A percentile compares a stretch with the other conserved stretches of the same genome.
phyloP scores from a whole-genome alignment of 345 rosid species.

The Eucalyptus viminalis region DNA sequence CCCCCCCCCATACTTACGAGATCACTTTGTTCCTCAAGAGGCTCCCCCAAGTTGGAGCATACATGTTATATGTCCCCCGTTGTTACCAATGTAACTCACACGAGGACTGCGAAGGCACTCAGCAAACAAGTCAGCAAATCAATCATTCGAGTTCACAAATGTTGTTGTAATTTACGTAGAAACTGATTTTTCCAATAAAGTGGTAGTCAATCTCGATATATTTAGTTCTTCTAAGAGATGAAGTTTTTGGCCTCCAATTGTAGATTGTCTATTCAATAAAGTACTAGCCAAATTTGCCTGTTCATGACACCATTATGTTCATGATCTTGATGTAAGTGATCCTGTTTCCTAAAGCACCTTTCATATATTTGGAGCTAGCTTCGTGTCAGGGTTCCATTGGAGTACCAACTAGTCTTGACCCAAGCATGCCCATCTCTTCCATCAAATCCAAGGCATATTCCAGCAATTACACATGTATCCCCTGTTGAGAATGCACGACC shows the following conservation, averaged over 20 bases:
- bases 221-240: too few relatives aligned
- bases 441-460: neutral
- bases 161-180: neutral
- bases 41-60: neutral
- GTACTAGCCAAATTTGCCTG: neutral
- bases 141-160: neutral
- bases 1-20: neutral
- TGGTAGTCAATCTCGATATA: neutral
- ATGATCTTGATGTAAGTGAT: neutral
- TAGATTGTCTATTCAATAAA: neutral
- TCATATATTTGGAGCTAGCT: neutral
- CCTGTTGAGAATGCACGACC: rapidly evolving
- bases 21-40: neutral
- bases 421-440: neutral
- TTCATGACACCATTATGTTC: neutral
- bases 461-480: neutral
- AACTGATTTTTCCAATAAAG: neutral
- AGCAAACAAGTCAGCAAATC: neutral
- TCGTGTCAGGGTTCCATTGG: neutral
- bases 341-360: neutral
- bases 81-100: neutral
- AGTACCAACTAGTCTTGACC: neutral
- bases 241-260: neutral
- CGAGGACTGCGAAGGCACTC: neutral
- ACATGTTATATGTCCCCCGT: neutral